Conservation (phyloP, 192 early-diverging fungal species). For the Diversispora eburnea region DNA sequence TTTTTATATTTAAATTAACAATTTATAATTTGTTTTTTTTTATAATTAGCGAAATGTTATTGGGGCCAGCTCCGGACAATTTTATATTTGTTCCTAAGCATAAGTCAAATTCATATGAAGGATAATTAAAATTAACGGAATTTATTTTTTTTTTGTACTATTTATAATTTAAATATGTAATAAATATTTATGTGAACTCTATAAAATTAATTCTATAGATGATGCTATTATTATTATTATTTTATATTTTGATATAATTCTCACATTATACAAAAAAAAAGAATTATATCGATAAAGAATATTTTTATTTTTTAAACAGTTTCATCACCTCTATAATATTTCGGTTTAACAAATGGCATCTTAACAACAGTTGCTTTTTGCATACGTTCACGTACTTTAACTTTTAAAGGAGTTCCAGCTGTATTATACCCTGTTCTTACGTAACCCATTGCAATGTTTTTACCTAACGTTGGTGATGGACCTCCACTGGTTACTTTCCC, state of each 20-base stretch:
- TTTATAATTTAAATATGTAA: too few species aligned
- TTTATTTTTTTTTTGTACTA: too few species aligned
- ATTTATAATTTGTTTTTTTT: neutral
- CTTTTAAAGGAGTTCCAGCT: slow-evolving; percentile 83
- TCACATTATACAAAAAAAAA: too few species aligned
- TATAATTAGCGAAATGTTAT: slow-evolving; percentile 68
- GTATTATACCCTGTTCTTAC: slow-evolving; percentile 88
- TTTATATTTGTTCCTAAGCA: slow-evolving; percentile 96
- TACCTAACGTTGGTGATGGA: slow-evolving; percentile 85
- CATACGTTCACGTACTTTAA: slow-evolving; percentile 82
- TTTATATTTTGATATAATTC: too few species aligned
- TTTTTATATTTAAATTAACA: too few species aligned
- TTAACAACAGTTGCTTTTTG: slow-evolving; percentile 83
- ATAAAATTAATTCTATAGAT: too few species aligned
- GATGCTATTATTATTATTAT: too few species aligned
- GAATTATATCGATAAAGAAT: too few species aligned
- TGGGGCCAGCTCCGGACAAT: slow-evolving; percentile 82
- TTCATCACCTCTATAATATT: slow-evolving; percentile 60
- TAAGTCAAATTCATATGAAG: slow-evolving; percentile 69
- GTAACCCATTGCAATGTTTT: slow-evolving; percentile 98
- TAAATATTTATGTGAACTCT: too few species aligned
- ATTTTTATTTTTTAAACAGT: too few species aligned
- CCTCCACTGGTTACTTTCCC: slow-evolving; percentile 87
- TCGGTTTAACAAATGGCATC: slow-evolving; percentile 92
- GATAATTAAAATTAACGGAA: neutral